These are phyloP conservation scores for Ogataea dorogensis DNA, from an alignment of 805 yeast species.

Conservation along the genomic window DNA sequence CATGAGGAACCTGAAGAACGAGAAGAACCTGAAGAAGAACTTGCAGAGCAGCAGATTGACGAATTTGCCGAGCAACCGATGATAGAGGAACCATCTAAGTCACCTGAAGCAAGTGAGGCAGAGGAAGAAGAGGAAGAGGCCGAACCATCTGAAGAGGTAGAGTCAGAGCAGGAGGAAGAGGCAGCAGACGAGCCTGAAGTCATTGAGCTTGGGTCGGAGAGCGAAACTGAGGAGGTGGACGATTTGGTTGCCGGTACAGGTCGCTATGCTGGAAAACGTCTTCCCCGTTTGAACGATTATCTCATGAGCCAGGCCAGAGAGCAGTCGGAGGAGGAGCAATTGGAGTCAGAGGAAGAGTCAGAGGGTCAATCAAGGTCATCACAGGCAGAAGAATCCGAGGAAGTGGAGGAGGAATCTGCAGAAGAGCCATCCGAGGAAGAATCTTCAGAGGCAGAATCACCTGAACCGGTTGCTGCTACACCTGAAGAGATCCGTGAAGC, in stretches of 20 bases:
- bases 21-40: too few species aligned
- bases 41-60: too few species aligned
- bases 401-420: not conserved
- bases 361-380: not conserved
- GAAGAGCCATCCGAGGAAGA: not conserved
- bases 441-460: not conserved
- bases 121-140: slow-evolving; percentile 13
- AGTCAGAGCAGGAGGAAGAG: too few species aligned
- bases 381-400: slow-evolving; percentile 1
- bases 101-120: too few species aligned
- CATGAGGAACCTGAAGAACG: slow-evolving; percentile 8
- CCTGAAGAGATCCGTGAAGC: not conserved
- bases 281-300: slow-evolving; percentile 7
- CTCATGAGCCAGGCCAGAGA: slow-evolving; percentile 3
- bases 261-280: slow-evolving; percentile 8
- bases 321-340: slow-evolving; percentile 8
- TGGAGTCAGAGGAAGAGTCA: slow-evolving; percentile 1
- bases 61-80: too few species aligned
- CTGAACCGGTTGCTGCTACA: too few species aligned
- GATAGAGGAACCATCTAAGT: too few species aligned
- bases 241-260: slow-evolving; percentile 5
- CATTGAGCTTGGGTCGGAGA: slow-evolving; percentile 16
- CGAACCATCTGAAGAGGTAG: slow-evolving; percentile 2
- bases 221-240: slow-evolving; percentile 14
- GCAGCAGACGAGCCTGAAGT: slow-evolving; percentile 9